Conservation (phyloP, 2,329 filamentous ascomycete species). For the Diaporthe sp. region DNA sequence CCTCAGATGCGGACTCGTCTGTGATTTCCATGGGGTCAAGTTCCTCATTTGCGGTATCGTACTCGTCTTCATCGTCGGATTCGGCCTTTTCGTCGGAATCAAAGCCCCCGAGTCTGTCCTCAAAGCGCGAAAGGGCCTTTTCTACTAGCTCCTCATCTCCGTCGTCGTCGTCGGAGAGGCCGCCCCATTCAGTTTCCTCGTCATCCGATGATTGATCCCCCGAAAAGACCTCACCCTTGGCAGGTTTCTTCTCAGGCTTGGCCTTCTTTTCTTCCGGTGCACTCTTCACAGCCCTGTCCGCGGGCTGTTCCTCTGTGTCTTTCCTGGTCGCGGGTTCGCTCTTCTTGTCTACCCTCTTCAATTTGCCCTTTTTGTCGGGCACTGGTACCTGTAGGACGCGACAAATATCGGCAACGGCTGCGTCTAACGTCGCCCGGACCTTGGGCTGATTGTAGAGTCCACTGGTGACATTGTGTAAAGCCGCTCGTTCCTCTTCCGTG, state of each 20-base stretch:
- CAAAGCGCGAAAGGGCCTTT: slow-evolving; percentile 45
- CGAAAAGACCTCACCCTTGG: slow-evolving; percentile 42
- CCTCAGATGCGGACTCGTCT: slow-evolving; percentile 44
- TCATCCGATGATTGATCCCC: slow-evolving; percentile 49
- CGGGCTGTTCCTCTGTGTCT: slow-evolving; percentile 50
- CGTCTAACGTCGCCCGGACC: slow-evolving; percentile 64
- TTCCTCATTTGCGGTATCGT: slow-evolving; percentile 42
- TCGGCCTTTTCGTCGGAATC: slow-evolving; percentile 39
- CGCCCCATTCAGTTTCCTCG: slow-evolving; percentile 54
- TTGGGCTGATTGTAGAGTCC: slow-evolving; percentile 66
- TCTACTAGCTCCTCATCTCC: slow-evolving; percentile 52
- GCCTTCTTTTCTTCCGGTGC: slow-evolving; percentile 42
- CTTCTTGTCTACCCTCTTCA: slow-evolving; percentile 48
- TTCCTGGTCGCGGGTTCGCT: slow-evolving; percentile 47
- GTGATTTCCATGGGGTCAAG: slow-evolving; percentile 42
- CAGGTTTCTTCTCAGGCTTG: slow-evolving; percentile 43
- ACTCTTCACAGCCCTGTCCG: slow-evolving; percentile 43
- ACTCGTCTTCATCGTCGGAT: slow-evolving; percentile 44
- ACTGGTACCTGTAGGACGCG: slow-evolving; percentile 61
- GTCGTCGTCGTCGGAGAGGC: slow-evolving; percentile 54
- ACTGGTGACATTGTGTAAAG: slow-evolving; percentile 73
- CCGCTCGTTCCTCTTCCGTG: slow-evolving; percentile 64
- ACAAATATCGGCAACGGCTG: slow-evolving; percentile 65
- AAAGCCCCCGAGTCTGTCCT: slow-evolving; percentile 37
- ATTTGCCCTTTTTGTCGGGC: slow-evolving; percentile 59